Percentiles rank a stretch among this genome's conserved stretches.
Evolutionary conservation across 2,329 filamentous ascomycete genomes (phyloP).

Genomic region (Colletotrichum incanum): DNA sequence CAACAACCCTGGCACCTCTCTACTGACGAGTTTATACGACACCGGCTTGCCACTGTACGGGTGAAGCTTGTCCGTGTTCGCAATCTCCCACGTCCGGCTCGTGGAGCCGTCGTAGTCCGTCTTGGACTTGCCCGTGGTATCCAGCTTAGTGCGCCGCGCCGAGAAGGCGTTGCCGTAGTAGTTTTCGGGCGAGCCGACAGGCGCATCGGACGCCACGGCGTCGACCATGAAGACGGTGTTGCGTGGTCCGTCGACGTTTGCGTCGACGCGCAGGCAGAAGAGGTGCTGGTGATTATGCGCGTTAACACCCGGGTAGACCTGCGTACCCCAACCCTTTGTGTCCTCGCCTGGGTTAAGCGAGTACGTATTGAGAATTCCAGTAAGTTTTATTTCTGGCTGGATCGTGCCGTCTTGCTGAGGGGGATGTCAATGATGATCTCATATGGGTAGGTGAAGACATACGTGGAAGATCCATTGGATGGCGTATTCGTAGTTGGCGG

Average conservation of each 20-base stretch:
- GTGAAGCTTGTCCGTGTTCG: slow-evolving; percentile 87
- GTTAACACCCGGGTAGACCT: slow-evolving; percentile 91
- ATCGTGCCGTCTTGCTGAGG: slow-evolving; percentile 87
- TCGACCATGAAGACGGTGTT: slow-evolving; percentile 92
- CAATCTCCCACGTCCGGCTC: slow-evolving; percentile 90
- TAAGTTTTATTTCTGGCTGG: slow-evolving; percentile 92
- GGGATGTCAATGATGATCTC: slow-evolving; percentile 41
- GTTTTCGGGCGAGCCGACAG: slow-evolving; percentile 87
- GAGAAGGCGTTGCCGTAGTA: slow-evolving; percentile 93
- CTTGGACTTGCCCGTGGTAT: slow-evolving; percentile 76
- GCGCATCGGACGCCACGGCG: slow-evolving; percentile 77
- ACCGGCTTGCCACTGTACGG: slow-evolving; percentile 88
- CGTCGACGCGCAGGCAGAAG: slow-evolving; percentile 90
- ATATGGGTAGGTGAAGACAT: slow-evolving; percentile 20
- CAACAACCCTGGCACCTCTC: slow-evolving; percentile 84
- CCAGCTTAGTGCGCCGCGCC: slow-evolving; percentile 85
- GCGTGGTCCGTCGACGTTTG: slow-evolving; percentile 86
- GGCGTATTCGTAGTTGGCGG: slow-evolving; percentile 94
- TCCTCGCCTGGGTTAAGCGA: slow-evolving; percentile 85
- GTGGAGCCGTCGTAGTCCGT: slow-evolving; percentile 88
- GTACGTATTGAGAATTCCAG: slow-evolving; percentile 94
- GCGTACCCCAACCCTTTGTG: slow-evolving; percentile 88
- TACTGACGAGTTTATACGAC: slow-evolving; percentile 90
- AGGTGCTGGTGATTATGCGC: slow-evolving; percentile 97
- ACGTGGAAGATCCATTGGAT: slow-evolving; percentile 84